A percentile compares a stretch with the other conserved stretches of the same genome.
These are phyloP conservation scores for Dictyostelium firmibasis DNA, from an alignment of 78 protist species.

Conservation along the genomic window DNA sequence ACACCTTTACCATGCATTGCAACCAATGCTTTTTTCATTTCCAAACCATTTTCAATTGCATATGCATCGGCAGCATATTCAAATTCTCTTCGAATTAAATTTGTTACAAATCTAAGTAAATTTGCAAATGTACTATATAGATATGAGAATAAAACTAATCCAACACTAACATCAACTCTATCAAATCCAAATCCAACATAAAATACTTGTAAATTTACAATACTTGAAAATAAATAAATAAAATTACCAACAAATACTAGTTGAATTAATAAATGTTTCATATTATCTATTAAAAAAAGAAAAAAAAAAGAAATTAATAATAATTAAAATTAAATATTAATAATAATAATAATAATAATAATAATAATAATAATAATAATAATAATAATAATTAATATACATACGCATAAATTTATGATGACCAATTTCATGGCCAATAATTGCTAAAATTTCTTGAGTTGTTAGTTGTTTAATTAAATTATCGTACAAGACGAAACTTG, in stretches of 20 bases:
- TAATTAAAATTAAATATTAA: background rate
- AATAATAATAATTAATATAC: background rate
- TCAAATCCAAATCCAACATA: conserved; percentile 60
- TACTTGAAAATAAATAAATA: conserved; percentile 62
- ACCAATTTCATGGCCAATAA: conserved; percentile 76
- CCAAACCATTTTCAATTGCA: conserved; percentile 67
- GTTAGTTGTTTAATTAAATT: conserved; percentile 55
- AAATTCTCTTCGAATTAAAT: conserved; percentile 57
- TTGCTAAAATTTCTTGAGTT: conserved; percentile 44
- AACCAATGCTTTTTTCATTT: conserved; percentile 61
- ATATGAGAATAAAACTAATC: conserved; percentile 61
- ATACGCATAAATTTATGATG: conserved; percentile 76
- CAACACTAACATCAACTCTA: conserved; percentile 72
- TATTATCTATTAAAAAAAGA: conserved; percentile 13
- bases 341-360: background rate
- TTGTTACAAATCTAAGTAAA: conserved; percentile 64
- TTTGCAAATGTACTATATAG: conserved; percentile 77
- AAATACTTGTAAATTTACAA: conserved; percentile 56
- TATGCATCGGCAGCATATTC: conserved; percentile 68
- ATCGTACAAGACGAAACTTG: conserved; percentile 57
- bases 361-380: too few species aligned
- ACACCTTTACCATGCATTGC: conserved; percentile 60
- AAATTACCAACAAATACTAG: conserved; percentile 61
- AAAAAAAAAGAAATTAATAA: background rate
- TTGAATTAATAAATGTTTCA: conserved; percentile 69